Conservation (phyloP, 768 basidiomycete species). For the Rhizopogon roseolus region DNA sequence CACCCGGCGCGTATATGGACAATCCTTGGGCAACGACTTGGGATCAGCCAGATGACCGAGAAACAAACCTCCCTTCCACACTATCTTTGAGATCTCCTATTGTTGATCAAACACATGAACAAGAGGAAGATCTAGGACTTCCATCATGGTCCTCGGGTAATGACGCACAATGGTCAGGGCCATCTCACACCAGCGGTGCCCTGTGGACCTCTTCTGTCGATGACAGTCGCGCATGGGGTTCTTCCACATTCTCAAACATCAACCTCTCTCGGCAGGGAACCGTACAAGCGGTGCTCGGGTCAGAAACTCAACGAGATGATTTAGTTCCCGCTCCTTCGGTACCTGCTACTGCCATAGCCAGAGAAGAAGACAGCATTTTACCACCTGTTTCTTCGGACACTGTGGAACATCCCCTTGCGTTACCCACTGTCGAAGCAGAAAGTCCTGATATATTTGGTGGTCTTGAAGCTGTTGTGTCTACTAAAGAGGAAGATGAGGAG, state of each 20-base stretch:
- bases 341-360: neutral
- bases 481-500: constrained; percentile 8
- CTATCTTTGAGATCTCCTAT: constrained; percentile 5
- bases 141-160: constrained; percentile 54
- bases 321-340: neutral
- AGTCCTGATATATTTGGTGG: constrained; percentile 43
- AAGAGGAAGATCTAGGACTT: constrained; percentile 51
- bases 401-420: neutral
- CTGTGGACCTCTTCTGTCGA: constrained; percentile 33
- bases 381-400: neutral
- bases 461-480: constrained; percentile 33
- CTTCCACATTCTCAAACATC: constrained; percentile 13
- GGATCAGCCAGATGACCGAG: constrained; percentile 42
- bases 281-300: neutral
- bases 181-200: constrained; percentile 32
- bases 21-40: constrained; percentile 76
- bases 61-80: neutral
- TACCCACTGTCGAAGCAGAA: constrained; percentile 4
- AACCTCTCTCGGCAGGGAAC: neutral
- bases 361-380: neutral
- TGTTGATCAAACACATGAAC: constrained; percentile 18
- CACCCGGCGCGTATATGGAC: constrained; percentile 43
- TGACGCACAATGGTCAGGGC: constrained; percentile 43
- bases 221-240: constrained; percentile 2
- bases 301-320: neutral